Conservation (phyloP, 1,284 basidiomycete species). For the Cryptococcus amylolentus region DNA sequence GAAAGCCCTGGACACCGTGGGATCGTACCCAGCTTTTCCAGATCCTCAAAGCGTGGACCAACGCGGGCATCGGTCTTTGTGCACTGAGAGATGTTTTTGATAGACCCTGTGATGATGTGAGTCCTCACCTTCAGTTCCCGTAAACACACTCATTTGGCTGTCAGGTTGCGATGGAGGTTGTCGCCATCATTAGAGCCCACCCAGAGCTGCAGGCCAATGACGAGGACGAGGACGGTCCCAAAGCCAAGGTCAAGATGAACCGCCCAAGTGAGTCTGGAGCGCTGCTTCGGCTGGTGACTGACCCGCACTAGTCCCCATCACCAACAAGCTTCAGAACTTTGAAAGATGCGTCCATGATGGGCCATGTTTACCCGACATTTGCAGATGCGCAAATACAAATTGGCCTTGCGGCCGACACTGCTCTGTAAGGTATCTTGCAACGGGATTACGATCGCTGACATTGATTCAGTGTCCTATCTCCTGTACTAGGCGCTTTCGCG, state of each 20-base stretch:
- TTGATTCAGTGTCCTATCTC: background rate
- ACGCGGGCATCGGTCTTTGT: background rate
- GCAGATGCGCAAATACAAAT: slow-evolving; percentile 7
- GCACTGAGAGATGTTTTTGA: background rate
- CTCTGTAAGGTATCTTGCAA: slow-evolving; percentile 2
- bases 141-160: background rate
- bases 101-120: background rate
- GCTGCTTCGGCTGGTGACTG: background rate
- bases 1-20: too few relatives aligned
- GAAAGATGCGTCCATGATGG: slow-evolving; percentile 12
- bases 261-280: background rate
- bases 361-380: slow-evolving; percentile 6
- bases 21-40: background rate
- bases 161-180: background rate
- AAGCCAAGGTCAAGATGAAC: background rate
- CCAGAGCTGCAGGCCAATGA: background rate
- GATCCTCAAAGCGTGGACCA: background rate
- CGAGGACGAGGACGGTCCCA: too few relatives aligned
- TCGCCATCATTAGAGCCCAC: background rate
- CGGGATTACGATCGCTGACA: background rate
- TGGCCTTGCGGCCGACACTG: slow-evolving; percentile 16
- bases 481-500: background rate
- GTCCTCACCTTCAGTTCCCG: background rate
- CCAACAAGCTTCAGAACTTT: background rate
- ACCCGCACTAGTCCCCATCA: background rate